Evolutionary conservation across 1,139 yeast genomes (phyloP).

Genomic region (Diutina catenulata): DNA sequence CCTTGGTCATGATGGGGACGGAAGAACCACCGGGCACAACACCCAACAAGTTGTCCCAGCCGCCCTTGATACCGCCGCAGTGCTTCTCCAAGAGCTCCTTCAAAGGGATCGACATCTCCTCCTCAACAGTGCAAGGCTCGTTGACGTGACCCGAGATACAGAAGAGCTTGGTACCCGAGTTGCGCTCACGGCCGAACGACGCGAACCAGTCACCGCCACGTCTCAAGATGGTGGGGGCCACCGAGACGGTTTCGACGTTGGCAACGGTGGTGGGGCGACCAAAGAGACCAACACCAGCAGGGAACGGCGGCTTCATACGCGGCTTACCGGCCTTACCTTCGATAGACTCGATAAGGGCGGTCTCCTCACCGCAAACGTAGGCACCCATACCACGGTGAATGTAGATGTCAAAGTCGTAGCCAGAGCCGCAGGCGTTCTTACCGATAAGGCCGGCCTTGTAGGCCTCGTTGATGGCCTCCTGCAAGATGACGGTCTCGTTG

Average conservation of each 20-base stretch:
- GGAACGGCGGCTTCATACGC: constrained; percentile 87
- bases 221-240: constrained; percentile 78
- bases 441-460: constrained; percentile 71
- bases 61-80: constrained; percentile 84
- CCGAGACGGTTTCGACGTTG: constrained; percentile 82
- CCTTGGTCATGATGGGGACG: constrained; percentile 67
- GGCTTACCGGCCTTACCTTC: constrained; percentile 93
- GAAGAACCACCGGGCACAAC: constrained; percentile 87
- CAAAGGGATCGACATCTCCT: constrained; percentile 83
- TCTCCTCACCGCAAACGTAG: constrained; percentile 84
- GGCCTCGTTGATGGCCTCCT: constrained; percentile 76
- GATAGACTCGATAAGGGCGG: constrained; percentile 73
- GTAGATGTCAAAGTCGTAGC: constrained; percentile 70
- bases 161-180: constrained; percentile 68
- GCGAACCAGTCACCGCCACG: constrained; percentile 86
- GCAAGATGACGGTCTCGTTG: constrained; percentile 62
- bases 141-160: constrained; percentile 86
- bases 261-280: constrained; percentile 88
- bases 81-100: constrained; percentile 73
- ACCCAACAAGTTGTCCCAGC: constrained; percentile 82
- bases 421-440: constrained; percentile 77
- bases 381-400: constrained; percentile 91
- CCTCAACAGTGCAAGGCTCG: constrained; percentile 87
- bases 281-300: constrained; percentile 83
- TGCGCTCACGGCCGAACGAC: constrained; percentile 73